phyloP scores from a whole-genome alignment of 2,329 filamentous ascomycete species.

The Chaetomium strumarium region DNA sequence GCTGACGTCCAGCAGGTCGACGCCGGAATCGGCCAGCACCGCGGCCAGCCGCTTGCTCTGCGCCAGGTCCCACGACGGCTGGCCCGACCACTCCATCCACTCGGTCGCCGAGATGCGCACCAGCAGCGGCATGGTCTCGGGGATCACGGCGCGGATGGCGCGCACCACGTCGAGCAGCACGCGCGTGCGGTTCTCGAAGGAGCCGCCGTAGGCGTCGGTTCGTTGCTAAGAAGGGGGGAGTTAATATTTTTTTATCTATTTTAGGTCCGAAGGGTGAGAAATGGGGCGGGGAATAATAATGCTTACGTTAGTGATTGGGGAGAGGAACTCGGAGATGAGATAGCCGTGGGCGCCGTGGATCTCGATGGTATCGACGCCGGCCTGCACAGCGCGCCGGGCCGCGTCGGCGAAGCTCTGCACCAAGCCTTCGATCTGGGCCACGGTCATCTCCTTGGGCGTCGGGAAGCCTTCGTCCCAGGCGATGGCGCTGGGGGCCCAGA shows the following conservation, averaged over 20 bases:
- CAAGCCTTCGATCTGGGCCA: slow-evolving; percentile 59
- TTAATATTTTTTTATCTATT: not conserved
- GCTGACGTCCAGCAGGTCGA: slow-evolving; percentile 80
- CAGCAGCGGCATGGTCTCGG: slow-evolving; percentile 49
- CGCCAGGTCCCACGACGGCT: slow-evolving; percentile 60
- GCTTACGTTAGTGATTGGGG: slow-evolving; percentile 48
- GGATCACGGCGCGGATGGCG: slow-evolving; percentile 47
- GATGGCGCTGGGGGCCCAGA: slow-evolving; percentile 46
- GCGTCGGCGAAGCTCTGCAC: slow-evolving; percentile 57
- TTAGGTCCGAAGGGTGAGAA: not conserved
- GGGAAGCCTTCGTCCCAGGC: slow-evolving; percentile 58
- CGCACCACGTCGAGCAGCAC: slow-evolving; percentile 50
- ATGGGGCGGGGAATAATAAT: no score
- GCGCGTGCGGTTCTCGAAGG: slow-evolving; percentile 60
- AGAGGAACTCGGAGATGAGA: slow-evolving; percentile 60
- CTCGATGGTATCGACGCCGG: slow-evolving; percentile 73
- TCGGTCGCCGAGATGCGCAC: slow-evolving; percentile 57
- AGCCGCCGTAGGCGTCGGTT: slow-evolving; percentile 60
- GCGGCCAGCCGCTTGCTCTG: slow-evolving; percentile 62
- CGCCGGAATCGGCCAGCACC: slow-evolving; percentile 63
- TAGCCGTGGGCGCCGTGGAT: slow-evolving; percentile 61
- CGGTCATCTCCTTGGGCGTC: slow-evolving; percentile 60
- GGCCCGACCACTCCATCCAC: slow-evolving; percentile 47
- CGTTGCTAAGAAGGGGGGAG: slow-evolving; percentile 36
- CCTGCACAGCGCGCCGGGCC: slow-evolving; percentile 55